phyloP scores from a whole-genome alignment of 1,284 basidiomycete species.

The Trichosporon sp. region DNA sequence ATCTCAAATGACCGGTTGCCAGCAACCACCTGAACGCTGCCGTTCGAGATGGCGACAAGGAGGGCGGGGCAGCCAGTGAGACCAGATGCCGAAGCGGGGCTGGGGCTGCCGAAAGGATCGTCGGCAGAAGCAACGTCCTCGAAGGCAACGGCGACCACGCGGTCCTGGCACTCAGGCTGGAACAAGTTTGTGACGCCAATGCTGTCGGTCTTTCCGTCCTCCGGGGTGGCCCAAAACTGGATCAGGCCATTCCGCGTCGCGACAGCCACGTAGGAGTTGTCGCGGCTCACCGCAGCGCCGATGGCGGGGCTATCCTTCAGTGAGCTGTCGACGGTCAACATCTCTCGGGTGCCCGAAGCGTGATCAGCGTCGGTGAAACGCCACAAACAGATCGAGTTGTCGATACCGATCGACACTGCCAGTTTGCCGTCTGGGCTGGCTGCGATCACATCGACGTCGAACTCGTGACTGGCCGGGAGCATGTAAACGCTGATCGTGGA shows the following conservation, averaged over 20 bases:
- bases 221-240: constrained; percentile 17
- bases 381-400: constrained; percentile 54
- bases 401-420: constrained; percentile 66
- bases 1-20: constrained; percentile 12
- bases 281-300: constrained; percentile 21
- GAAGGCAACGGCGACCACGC: constrained; percentile 8
- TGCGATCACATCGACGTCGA: constrained; percentile 77
- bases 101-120: constrained; percentile 18
- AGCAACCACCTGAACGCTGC: constrained; percentile 13
- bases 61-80: constrained; percentile 11
- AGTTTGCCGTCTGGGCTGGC: constrained; percentile 62
- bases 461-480: constrained; percentile 67
- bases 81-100: constrained; percentile 3
- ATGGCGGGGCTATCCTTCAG: constrained; percentile 25
- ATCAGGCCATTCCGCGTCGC: constrained; percentile 11
- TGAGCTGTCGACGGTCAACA: constrained; percentile 13
- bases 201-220: constrained; percentile 14
- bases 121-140: constrained; percentile 12
- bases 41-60: constrained; percentile 15
- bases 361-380: constrained; percentile 25
- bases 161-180: background rate
- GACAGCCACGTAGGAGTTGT: constrained; percentile 13
- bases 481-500: constrained; percentile 56
- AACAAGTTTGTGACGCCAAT: background rate
- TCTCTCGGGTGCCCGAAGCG: constrained; percentile 30